Base-by-base conservation (phyloP, 2,329 filamentous ascomycete genomes). In the Tolypocladium album region DNA sequence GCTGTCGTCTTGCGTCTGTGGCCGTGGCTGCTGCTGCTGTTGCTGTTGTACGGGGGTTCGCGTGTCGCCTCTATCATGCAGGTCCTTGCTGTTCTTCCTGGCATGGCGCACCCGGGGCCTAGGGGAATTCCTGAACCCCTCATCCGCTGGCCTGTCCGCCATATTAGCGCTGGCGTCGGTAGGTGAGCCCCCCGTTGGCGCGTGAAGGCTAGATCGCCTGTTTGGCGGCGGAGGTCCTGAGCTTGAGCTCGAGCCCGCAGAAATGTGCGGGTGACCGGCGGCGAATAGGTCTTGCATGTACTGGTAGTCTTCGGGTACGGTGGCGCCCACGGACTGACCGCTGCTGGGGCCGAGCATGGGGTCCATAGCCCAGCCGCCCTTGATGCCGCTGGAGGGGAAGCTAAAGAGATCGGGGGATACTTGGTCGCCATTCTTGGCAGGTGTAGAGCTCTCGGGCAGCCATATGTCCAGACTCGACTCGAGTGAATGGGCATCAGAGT, bases 381-480 rank as follows among this genome's bases (percentile, higher is more conserved):
- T 69, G n/a, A 64, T 60, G 0, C 72, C 67, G 8, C 67, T 71
- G 0, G 69, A 70, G 0, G 82, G 81, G 60, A 85, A 83, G 22
- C 77, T 74, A 61, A 84, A 84, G 1, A 84, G 71, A 60, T 84
- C 82, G 0, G 82, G 82, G 4, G 81, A 82, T 0, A 64, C 64
- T 34, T 71, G 68, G 9, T 67, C 67, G 0, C 65, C 67, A 0
- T 69, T 68, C 1, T 59, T 60, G 4, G 62, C 62, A 0, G 78
- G 75, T 55, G 79, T 79, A 39, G 76, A 69, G 58, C 80, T 81
- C 67, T 83, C 81, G 8, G 76, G 77, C 71, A 85, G 76, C 82
- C 82, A 86, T 31, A 82, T 81, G 59, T 85, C 83, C 6, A 81
- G 75, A 61, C 77, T 81, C 1, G 79, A 82, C 0, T 77, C 72